phyloP scores from a whole-genome alignment of 345 rosid genomes.

The Boechera stricta region DNA sequence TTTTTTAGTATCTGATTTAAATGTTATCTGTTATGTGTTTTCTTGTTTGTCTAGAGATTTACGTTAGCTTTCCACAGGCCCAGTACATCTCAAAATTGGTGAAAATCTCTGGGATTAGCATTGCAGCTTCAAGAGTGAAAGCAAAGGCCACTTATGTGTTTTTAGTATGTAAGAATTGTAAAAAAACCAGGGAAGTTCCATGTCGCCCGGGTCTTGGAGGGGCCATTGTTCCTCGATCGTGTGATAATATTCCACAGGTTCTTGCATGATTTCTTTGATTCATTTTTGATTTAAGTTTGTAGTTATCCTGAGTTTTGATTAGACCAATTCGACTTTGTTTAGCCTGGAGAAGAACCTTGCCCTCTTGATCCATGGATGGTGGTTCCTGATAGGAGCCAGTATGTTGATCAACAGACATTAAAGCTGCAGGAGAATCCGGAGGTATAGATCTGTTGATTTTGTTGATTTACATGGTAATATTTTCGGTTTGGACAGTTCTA shows the following conservation, averaged over 20 bases:
- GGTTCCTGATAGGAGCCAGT: slow-evolving; percentile 92
- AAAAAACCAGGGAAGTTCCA: slow-evolving; percentile 69
- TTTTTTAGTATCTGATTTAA: background rate
- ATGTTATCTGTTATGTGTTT: background rate
- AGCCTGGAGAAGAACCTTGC: slow-evolving; percentile 94
- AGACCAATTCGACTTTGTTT: slow-evolving; percentile 31
- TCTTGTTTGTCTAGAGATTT: background rate
- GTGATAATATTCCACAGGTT: slow-evolving; percentile 95
- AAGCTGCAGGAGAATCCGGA: slow-evolving; percentile 97
- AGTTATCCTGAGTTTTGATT: background rate
- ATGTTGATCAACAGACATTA: slow-evolving; percentile 96
- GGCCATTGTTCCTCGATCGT: slow-evolving; percentile 91
- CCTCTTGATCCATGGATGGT: slow-evolving; percentile 97
- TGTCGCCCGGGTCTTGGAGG: slow-evolving; percentile 98
- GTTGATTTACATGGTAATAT: slow-evolving; percentile 3
- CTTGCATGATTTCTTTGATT: background rate
- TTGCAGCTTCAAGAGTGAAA: slow-evolving; percentile 94
- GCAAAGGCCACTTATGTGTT: slow-evolving; percentile 92
- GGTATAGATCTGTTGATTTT: slow-evolving; percentile 50
- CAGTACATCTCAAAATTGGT: slow-evolving; percentile 83
- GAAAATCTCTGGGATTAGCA: slow-evolving; percentile 88
- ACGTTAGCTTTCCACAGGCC: slow-evolving; percentile 55
- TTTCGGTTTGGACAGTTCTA: background rate
- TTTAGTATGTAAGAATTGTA: slow-evolving; percentile 88
- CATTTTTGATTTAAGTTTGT: background rate